Evolutionary conservation across 495 filamentous ascomycete species (phyloP).

Genomic region (Stereocaulon alpinum): DNA sequence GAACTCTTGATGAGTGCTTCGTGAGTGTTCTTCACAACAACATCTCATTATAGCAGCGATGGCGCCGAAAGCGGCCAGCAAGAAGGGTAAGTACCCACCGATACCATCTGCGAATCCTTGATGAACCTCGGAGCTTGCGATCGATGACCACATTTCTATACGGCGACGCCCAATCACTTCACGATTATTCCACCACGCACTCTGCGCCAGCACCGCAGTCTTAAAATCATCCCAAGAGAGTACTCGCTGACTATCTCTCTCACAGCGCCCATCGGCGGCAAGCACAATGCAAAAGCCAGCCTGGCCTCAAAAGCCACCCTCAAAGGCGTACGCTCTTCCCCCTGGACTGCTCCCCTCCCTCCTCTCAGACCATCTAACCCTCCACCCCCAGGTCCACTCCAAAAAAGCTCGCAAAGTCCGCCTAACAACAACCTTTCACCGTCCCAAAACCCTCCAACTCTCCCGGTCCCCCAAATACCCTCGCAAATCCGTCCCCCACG

Average conservation of each 20-base stretch:
- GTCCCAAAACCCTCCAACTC: conserved; percentile 85
- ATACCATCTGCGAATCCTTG: not conserved
- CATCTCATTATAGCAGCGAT: conserved; percentile 48
- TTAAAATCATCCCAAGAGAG: not conserved
- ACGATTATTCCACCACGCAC: not conserved
- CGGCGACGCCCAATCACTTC: not conserved
- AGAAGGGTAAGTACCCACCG: conserved; percentile 52
- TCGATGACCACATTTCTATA: not conserved
- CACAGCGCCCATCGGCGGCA: conserved; percentile 53
- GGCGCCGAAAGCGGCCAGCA: conserved; percentile 56
- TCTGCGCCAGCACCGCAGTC: not conserved
- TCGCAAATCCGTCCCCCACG: conserved; percentile 84
- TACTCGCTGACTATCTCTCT: conserved; percentile 36
- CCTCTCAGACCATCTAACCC: conserved; percentile 20
- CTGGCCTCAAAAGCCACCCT: conserved; percentile 89
- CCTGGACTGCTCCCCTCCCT: conserved; percentile 4
- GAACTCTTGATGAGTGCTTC: conserved; percentile 31
- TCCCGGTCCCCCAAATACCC: conserved; percentile 92
- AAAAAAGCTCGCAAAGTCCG: conserved; percentile 90
- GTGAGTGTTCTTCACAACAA: conserved; percentile 27
- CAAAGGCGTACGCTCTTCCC: conserved; percentile 59
- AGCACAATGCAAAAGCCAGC: conserved; percentile 66
- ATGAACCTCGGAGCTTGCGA: not conserved
- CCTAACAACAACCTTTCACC: conserved; percentile 91
- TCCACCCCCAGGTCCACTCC: conserved; percentile 47